These are phyloP conservation scores for Rachicladosporium sp. DNA, from an alignment of 2,329 filamentous ascomycete genomes.

Conservation along the genomic window DNA sequence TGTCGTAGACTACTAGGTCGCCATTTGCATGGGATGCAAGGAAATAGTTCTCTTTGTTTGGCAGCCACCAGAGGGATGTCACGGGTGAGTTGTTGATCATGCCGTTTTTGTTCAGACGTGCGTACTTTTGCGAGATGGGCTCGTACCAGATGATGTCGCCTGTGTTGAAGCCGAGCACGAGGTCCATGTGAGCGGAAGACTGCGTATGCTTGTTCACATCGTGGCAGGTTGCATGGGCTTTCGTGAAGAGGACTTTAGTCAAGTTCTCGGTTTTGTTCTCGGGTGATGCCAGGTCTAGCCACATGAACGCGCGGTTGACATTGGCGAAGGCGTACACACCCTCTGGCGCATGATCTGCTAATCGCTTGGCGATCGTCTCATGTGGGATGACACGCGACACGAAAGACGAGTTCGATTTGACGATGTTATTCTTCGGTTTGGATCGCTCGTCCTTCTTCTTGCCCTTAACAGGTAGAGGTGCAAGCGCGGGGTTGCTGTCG, in stretches of 20 bases:
- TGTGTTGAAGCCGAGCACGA: conserved; percentile 91
- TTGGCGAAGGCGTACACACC: conserved; percentile 89
- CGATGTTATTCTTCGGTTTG: conserved; percentile 96
- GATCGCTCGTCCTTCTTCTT: conserved; percentile 56
- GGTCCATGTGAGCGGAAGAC: conserved; percentile 65
- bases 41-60: conserved; percentile 85
- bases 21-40: conserved; percentile 88
- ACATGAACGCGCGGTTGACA: conserved; percentile 89
- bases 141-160: conserved; percentile 99
- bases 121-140: conserved; percentile 89
- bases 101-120: conserved; percentile 91
- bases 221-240: conserved; percentile 88
- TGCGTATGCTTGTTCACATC: conserved; percentile 82
- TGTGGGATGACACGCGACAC: conserved; percentile 93
- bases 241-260: conserved; percentile 93
- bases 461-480: conserved; percentile 49
- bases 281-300: conserved; percentile 80
- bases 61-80: conserved; percentile 82
- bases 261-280: conserved; percentile 72
- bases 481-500: conserved; percentile 67
- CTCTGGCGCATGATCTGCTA: conserved; percentile 65
- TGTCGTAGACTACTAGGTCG: conserved; percentile 85
- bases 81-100: conserved; percentile 78
- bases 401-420: conserved; percentile 97
- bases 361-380: conserved; percentile 63